Evolutionary conservation across 2,329 filamentous ascomycete species (phyloP), one percentile per base, ranked within the genome.

Genomic region (Cladobotryum mycophilum): DNA sequence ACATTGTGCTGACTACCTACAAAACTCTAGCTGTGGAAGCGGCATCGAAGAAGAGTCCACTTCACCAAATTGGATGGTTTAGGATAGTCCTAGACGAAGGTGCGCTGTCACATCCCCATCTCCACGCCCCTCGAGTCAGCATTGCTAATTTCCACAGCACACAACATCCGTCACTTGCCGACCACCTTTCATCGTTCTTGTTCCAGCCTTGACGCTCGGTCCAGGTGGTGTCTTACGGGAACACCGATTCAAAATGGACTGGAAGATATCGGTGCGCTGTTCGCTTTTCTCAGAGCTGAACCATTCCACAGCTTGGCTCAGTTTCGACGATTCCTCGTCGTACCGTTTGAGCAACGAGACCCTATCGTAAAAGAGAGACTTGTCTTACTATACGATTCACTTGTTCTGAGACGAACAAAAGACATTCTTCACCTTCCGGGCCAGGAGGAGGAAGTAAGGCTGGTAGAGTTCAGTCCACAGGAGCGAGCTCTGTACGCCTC

Each of bases 161-260:
- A 80, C 55, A 67, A 68, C 3, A 78, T 81, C 20, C 72, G 76
- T n/a, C 72, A 71, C 2, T 67, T 66, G 15, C 62, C 70, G 4
- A 79, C 75, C 1, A 66, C 64, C 0, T 67, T 76, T 9, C 67
- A 75, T 52, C 66, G 65, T 1, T 68, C 74, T 1, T 73, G 74
- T 4, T 56, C 60, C 18, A 63, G 68, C 0, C 62, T 82, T 0
- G 49, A 58, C 1, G 71, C 76, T 0, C 63, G 65, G 2, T 71
- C 68, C 0, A 67, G 78, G 8, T 81, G 78, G 77, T 79, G 75
- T 53, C 64, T 79, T 1, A 75, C 74, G 0, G 76, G 76, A 1
- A 80, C 76, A 0, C 78, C 77, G 0, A 74, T 78, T 1, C 74
- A 76, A 51, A 81, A 81, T 54, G 64, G 63, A 2, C 64, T 81